Conservation (phyloP, 768 basidiomycete species). For the Kwoniella botswanensis region DNA sequence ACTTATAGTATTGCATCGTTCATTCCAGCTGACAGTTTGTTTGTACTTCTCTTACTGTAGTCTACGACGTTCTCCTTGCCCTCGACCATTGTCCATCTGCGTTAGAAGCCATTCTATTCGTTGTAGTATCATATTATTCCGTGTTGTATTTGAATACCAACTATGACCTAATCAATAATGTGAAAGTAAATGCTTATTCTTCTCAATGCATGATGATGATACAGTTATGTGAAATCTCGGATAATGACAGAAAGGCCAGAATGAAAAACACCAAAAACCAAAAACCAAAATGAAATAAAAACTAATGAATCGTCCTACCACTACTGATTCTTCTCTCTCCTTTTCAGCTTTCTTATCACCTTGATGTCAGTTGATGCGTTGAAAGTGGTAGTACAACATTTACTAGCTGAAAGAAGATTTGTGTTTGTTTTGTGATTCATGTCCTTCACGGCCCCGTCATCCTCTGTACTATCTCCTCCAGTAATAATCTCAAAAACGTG, state of each 20-base stretch:
- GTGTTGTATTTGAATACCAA: no score
- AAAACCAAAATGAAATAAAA: no score
- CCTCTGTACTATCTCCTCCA: slow-evolving; percentile 23
- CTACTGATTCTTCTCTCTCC: background rate
- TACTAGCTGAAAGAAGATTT: background rate
- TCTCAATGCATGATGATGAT: background rate
- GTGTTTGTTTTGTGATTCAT: background rate
- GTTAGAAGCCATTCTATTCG: no score
- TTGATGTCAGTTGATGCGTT: background rate
- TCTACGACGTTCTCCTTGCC: no score
- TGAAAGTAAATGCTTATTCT: background rate
- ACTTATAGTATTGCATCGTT: no score
- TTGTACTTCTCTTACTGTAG: no score
- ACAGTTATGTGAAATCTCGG: background rate
- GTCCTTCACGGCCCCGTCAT: slow-evolving; percentile 5
- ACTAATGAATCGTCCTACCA: no score
- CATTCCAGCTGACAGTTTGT: no score
- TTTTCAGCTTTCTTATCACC: background rate
- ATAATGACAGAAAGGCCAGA: background rate
- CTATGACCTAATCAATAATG: no score
- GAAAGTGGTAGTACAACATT: background rate
- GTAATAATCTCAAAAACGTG: slow-evolving; percentile 11
- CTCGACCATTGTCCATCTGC: no score
- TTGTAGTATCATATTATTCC: no score
- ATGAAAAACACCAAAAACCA: background rate